Base-by-base conservation (phyloP, 2,329 filamentous ascomycete genomes). In the Alternaria metachromatica region DNA sequence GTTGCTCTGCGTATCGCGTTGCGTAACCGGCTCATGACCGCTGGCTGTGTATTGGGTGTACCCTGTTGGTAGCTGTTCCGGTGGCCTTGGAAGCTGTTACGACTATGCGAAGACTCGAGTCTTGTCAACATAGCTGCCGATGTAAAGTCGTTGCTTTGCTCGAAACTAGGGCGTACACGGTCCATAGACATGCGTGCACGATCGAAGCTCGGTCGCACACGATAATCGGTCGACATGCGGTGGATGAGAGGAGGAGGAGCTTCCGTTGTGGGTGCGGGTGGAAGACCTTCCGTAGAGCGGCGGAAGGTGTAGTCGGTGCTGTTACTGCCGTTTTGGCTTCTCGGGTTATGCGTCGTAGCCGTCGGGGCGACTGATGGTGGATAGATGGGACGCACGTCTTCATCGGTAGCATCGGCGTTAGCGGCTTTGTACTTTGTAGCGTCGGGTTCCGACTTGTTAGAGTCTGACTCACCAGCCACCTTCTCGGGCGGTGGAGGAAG, bases 321-420 rank as follows among this genome's bases (percentile, higher is more conserved):
- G 80, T 97, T 94, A 81, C 94, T 97, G 64, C 94, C 93, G 72
- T 95, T 96, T 77, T 97, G 93, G 73, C 92, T 96, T 71, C 88
- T 86, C 55, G 90, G 90, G 69, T 94, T 95, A 77, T 96, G 91
- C 12, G 80, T 81, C 20, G 77, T 80, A 49, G 88, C 87, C 15
- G 93, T 95, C 12, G 88, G 86, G 53, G 93, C 91, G 72, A 95
- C 89, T 57, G 94, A 97, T 13, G 95, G 94, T 54, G 95, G 93
- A 81, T 98, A 98, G 74, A 98, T 97, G 30, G 94, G 94, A 69
- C 94, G 89, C 79, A 92, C 87, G 76, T 97, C 95, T 81, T 98
- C 94, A 76, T 96, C 91, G 63, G 83, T 80, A 76, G 87, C 85
- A 69, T 86, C 85, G 21, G 84, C 83, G 51, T 79, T 74, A 70